Base-by-base conservation (phyloP, 768 basidiomycete species). In the Lentinus brumalis region DNA sequence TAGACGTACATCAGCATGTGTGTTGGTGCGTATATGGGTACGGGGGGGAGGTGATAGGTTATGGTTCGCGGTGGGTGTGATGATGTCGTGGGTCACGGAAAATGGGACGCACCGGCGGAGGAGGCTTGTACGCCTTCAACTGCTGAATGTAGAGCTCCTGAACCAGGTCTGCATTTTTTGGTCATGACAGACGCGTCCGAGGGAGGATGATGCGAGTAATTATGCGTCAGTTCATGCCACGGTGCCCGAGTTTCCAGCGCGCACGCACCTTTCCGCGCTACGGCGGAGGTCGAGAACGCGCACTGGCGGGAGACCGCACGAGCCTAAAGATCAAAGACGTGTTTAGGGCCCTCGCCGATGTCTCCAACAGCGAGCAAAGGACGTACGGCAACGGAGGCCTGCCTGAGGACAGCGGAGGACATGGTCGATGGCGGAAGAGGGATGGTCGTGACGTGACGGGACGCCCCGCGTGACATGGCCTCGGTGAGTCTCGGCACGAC, bases 91-190 rank as follows among this genome's bases (percentile, higher is more conserved):
- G 42, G 42, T 44, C 15, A 49, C 2, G 53, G 10, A 44, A 16
- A 29, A 12, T 11, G 29, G 11, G n/a, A 82, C 92, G 74, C 69
- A 95, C 94, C 49, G 72, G 74, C 5, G 85, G 78, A 39, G 86
- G 78, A 42, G 92, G 82, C 81, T 93, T 96, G 86, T 96, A 98
- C 5, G 84, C 75, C 77, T 91, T 96, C 69, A 98, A 82, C 79
- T 96, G 91, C 71, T 83, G 87, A 67, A 98, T 68, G 78, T 98
- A 98, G 57, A 97, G 74, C 65, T 97, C 94, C 83, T 96, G 92
- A 55, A 98, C 82, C 71, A 96, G 81, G 81, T 97, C 96, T 97
- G 73, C 18, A 29, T 26, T 32, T 57, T n/a, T 5, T 41, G 26
- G 9, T 31, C 16, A 18, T 60, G 18, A 18, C 38, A 32, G 51